Evolutionary conservation across 148 eudicot species (phyloP).

Genomic region (Fagopyrum tataricum): DNA sequence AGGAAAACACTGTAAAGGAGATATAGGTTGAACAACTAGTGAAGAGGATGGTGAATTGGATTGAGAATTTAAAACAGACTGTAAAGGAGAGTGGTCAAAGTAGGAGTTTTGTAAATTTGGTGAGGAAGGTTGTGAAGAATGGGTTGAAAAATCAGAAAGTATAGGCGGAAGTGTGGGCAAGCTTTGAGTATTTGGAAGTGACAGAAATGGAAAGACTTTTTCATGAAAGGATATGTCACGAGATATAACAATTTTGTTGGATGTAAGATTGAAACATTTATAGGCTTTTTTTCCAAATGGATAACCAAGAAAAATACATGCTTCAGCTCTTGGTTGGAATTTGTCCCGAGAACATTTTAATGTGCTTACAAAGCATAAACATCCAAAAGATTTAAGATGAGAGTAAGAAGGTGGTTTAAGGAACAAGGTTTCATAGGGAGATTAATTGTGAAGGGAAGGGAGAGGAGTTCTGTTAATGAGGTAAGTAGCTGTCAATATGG

Average conservation of each 20-base stretch:
- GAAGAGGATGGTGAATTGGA: too few relatives aligned
- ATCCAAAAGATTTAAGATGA: too few relatives aligned
- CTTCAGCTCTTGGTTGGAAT: background rate
- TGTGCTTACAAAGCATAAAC: background rate
- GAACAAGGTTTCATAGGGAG: background rate
- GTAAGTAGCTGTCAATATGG: background rate
- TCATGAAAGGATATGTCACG: background rate
- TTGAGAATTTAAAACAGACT: too few relatives aligned
- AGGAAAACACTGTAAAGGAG: too few relatives aligned
- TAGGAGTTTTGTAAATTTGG: too few relatives aligned
- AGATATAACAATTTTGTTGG: background rate
- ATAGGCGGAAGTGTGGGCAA: too few relatives aligned
- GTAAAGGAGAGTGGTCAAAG: too few relatives aligned
- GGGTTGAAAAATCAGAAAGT: too few relatives aligned
- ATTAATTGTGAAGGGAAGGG: background rate
- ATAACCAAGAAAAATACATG: background rate
- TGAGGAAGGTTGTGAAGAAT: too few relatives aligned
- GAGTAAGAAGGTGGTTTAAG: background rate
- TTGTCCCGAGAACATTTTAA: background rate
- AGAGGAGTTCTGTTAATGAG: background rate
- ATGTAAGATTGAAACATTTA: background rate
- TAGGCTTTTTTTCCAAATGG: background rate
- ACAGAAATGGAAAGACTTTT: background rate
- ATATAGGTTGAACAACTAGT: too few relatives aligned
- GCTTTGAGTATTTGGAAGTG: too few relatives aligned